phyloP scores from a whole-genome alignment of 164 flowering plant species.

The Houttuynia cordata region DNA sequence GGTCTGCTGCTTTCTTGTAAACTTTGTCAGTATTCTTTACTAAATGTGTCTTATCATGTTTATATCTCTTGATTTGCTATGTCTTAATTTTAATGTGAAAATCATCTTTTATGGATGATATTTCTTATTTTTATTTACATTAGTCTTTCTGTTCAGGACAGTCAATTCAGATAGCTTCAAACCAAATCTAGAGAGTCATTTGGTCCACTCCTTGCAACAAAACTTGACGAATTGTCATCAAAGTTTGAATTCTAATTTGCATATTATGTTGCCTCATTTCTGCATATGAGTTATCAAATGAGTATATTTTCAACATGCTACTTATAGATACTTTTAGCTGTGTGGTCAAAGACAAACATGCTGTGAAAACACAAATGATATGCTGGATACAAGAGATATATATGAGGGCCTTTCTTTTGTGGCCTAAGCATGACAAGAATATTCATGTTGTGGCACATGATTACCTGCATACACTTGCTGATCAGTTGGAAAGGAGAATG shows the following conservation, averaged over 20 bases:
- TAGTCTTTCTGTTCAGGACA: conserved; percentile 29
- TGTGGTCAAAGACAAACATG: no score
- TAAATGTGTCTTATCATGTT: not conserved
- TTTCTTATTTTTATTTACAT: not conserved
- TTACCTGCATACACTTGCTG: not conserved
- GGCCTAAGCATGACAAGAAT: no score
- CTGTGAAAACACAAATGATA: no score
- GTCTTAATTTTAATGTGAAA: not conserved
- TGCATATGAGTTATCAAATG: not conserved
- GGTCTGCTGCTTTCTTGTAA: conserved; percentile 29
- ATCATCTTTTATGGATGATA: not conserved
- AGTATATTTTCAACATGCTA: not conserved
- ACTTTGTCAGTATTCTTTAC: not conserved
- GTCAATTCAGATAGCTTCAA: conserved; percentile 88
- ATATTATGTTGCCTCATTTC: not conserved
- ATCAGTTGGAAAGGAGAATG: not conserved
- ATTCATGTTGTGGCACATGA: no score
- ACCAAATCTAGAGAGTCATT: conserved; percentile 92
- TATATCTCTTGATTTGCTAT: not conserved
- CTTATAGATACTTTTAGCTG: not conserved
- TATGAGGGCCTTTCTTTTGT: no score
- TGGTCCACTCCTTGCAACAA: conserved; percentile 60
- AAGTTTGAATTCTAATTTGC: conserved; percentile 22
- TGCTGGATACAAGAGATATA: no score
- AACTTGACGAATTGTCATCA: conserved; percentile 35